Base-by-base conservation (phyloP, 495 filamentous ascomycete species). In the Neurospora sp. region DNA sequence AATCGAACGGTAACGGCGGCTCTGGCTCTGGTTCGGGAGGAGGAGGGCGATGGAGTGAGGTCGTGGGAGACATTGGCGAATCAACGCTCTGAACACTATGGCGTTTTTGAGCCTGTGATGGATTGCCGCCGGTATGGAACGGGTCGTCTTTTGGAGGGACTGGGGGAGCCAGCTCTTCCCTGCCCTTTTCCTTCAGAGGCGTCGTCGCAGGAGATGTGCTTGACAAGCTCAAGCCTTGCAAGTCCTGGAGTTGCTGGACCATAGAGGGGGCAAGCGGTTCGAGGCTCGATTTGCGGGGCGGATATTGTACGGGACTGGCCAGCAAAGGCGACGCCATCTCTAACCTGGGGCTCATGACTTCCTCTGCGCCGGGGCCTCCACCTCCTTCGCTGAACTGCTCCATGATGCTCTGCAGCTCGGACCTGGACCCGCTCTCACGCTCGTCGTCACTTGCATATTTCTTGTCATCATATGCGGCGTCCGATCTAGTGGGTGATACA, bases 381-480 rank as follows among this genome's bases (percentile, higher is more conserved):
- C 88, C 87, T 24, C 88, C 88, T 76, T 91, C 89, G 76, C 89
- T 89, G 71, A 93, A 93, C 77, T 91, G 91, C 74, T 94, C 94
- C 91, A 99, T 97, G 74, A 99, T 98, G 78, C 87, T 97, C 81
- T 98, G 93, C 70, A 99, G 98, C 79, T 98, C 96, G 1, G 91
- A 90, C 71, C 90, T 90, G 5, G 93, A 93, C 37, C 87, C 88
- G n/a, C 87, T 88, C 70, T 91, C 89, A 39, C 85, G 85, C 71
- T 88, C 84, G 74, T 88, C 86, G 74, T 87, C 85, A 71, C 87
- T 90, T 70, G 78, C 71, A 71, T 82, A 84, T 72, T 80, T 82
- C 78, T 82, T 87, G 73, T 84, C 85, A 74, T 86, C 89, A 78
- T 83, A 87, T 21, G 84, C 87, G 36, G 84, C 84, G 81, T 86